Conservation (phyloP, 306 rosid species). For the Dicorynia guianensis region DNA sequence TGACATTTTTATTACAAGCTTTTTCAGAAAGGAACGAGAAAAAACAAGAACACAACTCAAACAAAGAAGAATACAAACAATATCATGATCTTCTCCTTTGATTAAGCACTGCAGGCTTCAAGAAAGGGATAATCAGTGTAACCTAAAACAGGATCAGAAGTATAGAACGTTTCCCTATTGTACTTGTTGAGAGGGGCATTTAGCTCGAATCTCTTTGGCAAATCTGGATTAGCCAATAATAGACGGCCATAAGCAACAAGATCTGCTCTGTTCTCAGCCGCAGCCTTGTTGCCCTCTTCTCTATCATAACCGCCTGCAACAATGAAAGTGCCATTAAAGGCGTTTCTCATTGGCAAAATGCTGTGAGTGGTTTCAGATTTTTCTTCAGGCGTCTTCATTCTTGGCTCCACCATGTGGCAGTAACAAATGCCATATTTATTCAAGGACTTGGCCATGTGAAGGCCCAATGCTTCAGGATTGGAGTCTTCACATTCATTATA, state of each 20-base stretch:
- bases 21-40: too few species aligned
- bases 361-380: slow-evolving; percentile 1
- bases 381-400: slow-evolving; percentile 34
- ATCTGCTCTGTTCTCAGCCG: slow-evolving; percentile 41
- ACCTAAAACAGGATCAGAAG: slow-evolving; percentile 47
- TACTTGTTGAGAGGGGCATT: slow-evolving; percentile 51
- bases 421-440: slow-evolving; percentile 44
- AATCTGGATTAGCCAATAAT: slow-evolving; percentile 36
- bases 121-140: slow-evolving; percentile 58
- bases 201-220: slow-evolving; percentile 51
- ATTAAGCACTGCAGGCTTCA: neutral
- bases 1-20: too few species aligned
- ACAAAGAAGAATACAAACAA: too few species aligned
- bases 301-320: slow-evolving; percentile 46
- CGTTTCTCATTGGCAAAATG: slow-evolving; percentile 49
- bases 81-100: too few species aligned
- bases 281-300: slow-evolving; percentile 47
- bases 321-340: slow-evolving; percentile 44
- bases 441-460: too few species aligned
- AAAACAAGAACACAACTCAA: too few species aligned
- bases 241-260: slow-evolving; percentile 41
- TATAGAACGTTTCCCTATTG: slow-evolving; percentile 38
- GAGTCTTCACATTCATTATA: too few species aligned
- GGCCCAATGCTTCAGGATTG: too few species aligned
- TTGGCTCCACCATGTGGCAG: slow-evolving; percentile 58